phyloP scores from a whole-genome alignment of 2,329 filamentous ascomycete genomes.

The Pseudopyrenochaeta lycopersici region DNA sequence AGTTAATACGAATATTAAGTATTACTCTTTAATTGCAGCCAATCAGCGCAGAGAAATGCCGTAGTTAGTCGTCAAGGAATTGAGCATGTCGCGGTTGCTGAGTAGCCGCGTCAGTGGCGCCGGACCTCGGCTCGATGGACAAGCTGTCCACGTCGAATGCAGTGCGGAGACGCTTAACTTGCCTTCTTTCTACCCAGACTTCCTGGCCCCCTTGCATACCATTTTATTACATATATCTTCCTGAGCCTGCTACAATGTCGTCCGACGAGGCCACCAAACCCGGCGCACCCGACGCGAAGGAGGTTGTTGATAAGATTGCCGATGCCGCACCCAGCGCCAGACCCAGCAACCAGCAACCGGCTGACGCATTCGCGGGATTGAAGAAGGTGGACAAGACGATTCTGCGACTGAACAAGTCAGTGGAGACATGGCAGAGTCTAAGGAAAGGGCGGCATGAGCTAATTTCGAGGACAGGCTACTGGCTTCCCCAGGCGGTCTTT shows the following conservation, averaged over 20 bases:
- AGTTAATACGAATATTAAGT: too few relatives aligned
- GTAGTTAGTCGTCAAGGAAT: too few relatives aligned
- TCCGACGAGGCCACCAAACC: conserved; percentile 47
- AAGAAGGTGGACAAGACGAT: conserved; percentile 50
- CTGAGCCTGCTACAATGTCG: conserved; percentile 37
- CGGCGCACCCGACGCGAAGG: conserved; percentile 46
- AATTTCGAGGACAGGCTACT: conserved; percentile 46
- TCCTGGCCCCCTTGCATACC: conserved; percentile 16
- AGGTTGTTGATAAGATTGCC: conserved; percentile 33
- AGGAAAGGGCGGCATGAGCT: conserved; percentile 4
- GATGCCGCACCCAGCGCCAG: conserved; percentile 22
- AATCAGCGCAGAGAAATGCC: too few relatives aligned
- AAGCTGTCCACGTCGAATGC: neutral
- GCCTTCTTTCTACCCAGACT: conserved; percentile 21
- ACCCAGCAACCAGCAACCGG: conserved; percentile 20
- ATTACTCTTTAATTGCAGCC: too few relatives aligned
- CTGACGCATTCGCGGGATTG: conserved; percentile 37
- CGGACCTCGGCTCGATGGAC: conserved; percentile 26
- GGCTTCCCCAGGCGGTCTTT: conserved; percentile 55
- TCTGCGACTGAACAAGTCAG: conserved; percentile 56
- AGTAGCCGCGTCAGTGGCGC: neutral
- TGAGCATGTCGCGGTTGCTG: neutral
- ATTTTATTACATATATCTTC: conserved; percentile 5
- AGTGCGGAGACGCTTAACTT: conserved; percentile 25
- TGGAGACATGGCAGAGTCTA: neutral